Evolutionary conservation across 2,329 filamentous ascomycete genomes (phyloP).

Genomic region (Neonectria coccinea): DNA sequence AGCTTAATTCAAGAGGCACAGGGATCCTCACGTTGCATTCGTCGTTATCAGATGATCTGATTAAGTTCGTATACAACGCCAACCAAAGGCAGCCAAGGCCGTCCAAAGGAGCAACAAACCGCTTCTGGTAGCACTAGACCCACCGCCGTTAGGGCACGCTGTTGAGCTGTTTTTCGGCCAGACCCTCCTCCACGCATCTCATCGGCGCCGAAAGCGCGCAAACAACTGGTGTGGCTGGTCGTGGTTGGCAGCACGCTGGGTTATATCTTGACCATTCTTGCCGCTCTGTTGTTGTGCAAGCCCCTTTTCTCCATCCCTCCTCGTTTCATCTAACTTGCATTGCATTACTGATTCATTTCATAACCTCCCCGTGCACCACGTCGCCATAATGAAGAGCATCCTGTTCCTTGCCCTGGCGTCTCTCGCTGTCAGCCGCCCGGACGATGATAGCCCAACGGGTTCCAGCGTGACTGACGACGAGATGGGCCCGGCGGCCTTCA

Average conservation of each 20-base stretch:
- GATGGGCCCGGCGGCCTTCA: constrained; percentile 68
- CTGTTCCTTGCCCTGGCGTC: constrained; percentile 28
- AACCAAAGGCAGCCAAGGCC: constrained; percentile 1
- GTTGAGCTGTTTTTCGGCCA: constrained; percentile 4
- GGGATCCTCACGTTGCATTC: neutral
- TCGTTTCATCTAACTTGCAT: neutral
- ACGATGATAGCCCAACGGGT: constrained; percentile 25
- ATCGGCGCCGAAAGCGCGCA: constrained; percentile 25
- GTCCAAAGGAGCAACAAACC: constrained; percentile 9
- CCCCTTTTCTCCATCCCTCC: constrained; percentile 7
- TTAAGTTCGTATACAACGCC: constrained; percentile 3
- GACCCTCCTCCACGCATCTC: constrained; percentile 10
- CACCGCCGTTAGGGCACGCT: neutral
- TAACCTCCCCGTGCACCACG: neutral
- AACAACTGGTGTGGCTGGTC: constrained; percentile 1
- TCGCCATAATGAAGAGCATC: constrained; percentile 29
- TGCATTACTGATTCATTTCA: constrained; percentile 4
- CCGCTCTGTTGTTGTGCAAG: constrained; percentile 5
- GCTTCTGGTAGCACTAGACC: constrained; percentile 9
- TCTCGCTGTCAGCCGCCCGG: constrained; percentile 24
- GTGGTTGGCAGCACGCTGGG: neutral
- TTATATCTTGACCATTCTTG: constrained; percentile 32
- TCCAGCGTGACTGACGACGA: constrained; percentile 40
- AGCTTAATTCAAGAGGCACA: constrained; percentile 24
- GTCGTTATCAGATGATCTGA: constrained; percentile 47